Percentiles rank a stretch among this genome's conserved stretches.
phyloP scores from a whole-genome alignment of 2,329 filamentous ascomycete genomes.

The Blastomyces emzantsi region DNA sequence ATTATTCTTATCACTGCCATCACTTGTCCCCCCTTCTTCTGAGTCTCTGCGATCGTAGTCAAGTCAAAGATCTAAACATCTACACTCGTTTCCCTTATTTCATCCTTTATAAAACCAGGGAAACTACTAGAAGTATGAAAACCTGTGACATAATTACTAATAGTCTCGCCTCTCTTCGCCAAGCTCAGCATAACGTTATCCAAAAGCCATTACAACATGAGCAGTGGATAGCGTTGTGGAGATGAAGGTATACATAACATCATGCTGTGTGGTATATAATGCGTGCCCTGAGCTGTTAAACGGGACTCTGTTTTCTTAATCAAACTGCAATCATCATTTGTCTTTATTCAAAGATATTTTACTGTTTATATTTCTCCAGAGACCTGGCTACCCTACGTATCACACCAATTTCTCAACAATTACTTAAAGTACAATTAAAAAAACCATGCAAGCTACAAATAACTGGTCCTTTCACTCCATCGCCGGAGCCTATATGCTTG shows the following conservation, averaged over 20 bases:
- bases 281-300: background rate
- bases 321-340: background rate
- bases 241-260: background rate
- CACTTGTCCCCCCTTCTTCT: no score
- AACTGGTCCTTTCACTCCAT: constrained; percentile 28
- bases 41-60: no score
- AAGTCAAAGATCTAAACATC: no score
- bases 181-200: background rate
- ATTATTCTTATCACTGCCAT: no score
- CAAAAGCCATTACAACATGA: background rate
- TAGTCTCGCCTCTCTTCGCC: background rate
- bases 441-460: constrained; percentile 14
- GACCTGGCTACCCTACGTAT: background rate
- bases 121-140: background rate
- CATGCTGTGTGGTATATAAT: background rate
- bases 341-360: background rate
- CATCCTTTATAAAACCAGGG: background rate
- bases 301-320: no score
- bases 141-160: background rate
- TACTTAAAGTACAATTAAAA: background rate
- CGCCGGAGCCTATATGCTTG: constrained; percentile 25
- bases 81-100: background rate
- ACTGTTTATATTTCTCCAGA: background rate
- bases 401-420: background rate
- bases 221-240: background rate